These are phyloP conservation scores for Incumbomyces lentus DNA, from an alignment of 2,329 filamentous ascomycete genomes.

Conservation along the genomic window DNA sequence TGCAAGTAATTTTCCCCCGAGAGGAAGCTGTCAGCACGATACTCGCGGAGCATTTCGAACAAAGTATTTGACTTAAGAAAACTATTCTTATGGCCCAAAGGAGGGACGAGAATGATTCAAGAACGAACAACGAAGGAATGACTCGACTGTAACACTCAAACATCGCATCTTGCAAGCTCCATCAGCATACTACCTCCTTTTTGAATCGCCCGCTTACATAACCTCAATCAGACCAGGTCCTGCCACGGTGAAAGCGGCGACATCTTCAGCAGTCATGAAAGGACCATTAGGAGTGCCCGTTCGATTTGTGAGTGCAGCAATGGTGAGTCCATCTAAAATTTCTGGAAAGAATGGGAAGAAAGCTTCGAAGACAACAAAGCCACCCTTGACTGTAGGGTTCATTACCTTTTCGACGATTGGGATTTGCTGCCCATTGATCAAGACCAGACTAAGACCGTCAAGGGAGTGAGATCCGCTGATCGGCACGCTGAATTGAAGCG, in stretches of 20 bases:
- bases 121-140: too few species aligned
- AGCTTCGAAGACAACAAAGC: constrained; percentile 17
- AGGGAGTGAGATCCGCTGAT: constrained; percentile 21
- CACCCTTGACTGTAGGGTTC: constrained; percentile 16
- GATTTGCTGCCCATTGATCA: constrained; percentile 31
- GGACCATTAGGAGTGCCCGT: constrained; percentile 24
- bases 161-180: too few species aligned
- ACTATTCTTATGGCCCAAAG: too few species aligned
- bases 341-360: constrained; percentile 27
- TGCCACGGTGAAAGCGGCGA: constrained; percentile 25
- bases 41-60: too few species aligned
- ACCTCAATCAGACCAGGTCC: constrained; percentile 30
- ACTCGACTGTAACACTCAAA: too few species aligned
- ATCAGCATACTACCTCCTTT: too few species aligned
- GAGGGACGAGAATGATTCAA: too few species aligned
- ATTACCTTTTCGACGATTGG: constrained; percentile 27
- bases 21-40: too few species aligned
- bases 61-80: too few species aligned
- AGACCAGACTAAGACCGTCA: constrained; percentile 26
- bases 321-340: constrained; percentile 30
- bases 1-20: too few species aligned
- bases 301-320: constrained; percentile 28
- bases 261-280: constrained; percentile 23
- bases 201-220: too few species aligned
- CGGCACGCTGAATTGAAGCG: constrained; percentile 40